Conservation (phyloP, 352 stramenopile genomes). For the Pythium chondricola region DNA sequence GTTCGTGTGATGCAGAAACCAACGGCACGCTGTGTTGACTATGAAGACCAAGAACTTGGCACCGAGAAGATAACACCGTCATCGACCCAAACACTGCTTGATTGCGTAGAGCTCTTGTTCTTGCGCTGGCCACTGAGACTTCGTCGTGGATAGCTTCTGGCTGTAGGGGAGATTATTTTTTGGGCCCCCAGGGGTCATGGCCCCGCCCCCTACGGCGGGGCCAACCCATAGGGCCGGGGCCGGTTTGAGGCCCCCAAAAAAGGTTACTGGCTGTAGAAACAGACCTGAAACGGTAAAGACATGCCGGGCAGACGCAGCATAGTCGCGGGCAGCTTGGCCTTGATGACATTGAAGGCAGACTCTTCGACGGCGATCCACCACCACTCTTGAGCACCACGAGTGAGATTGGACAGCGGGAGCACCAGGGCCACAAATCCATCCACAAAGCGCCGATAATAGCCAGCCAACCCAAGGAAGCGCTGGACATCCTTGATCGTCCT, state of each 20-base stretch:
- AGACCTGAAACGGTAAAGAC: conserved; percentile 6
- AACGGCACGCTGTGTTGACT: conserved; percentile 14
- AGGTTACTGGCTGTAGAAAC: conserved; percentile 1
- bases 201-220: too few relatives aligned
- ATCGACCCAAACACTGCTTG: conserved; percentile 5
- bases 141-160: conserved; percentile 2
- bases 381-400: conserved; percentile 18
- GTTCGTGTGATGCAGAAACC: conserved; percentile 9
- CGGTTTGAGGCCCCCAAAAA: background rate
- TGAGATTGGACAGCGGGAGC: conserved; percentile 13
- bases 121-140: conserved; percentile 4
- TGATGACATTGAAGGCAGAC: conserved; percentile 11
- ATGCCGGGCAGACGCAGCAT: conserved; percentile 7
- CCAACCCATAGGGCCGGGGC: conserved; percentile 8
- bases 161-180: too few relatives aligned
- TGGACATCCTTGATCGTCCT: conserved; percentile 7
- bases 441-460: conserved; percentile 21
- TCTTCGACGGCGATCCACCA: conserved; percentile 4
- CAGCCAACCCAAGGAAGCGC: conserved; percentile 18
- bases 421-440: conserved; percentile 12
- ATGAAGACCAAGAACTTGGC: conserved; percentile 5
- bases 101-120: conserved; percentile 14
- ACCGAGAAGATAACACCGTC: conserved; percentile 13
- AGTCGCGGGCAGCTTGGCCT: conserved; percentile 3
- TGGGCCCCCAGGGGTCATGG: too few relatives aligned